Evolutionary conservation across 2,329 filamentous ascomycete genomes (phyloP), one percentile per base, ranked within the genome.

Genomic region (Thelonectria discophora): DNA sequence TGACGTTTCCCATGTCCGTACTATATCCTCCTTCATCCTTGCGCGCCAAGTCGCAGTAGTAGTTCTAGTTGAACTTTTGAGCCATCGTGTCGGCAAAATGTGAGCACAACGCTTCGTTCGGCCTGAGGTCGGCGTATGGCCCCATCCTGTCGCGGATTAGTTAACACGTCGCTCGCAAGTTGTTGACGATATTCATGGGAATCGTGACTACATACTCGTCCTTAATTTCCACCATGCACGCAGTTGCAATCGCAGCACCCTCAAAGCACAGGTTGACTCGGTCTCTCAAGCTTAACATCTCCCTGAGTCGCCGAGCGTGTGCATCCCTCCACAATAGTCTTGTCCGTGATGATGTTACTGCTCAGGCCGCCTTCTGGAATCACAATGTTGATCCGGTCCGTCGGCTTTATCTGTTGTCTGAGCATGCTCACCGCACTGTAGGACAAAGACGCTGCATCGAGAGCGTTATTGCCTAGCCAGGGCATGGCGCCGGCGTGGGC

Each of bases 401-500:
- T 74, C 0, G 82, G 81, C 6, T 72, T 73, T 9, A 82, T 77
- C 67, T 86, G 83, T 72, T 86, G 82, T 3, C 82, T 77, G 27
- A 84, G 69, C 58, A 82, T 76, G 13, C 79, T 75, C 45, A 85
- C 73, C 62, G 76, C 55, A 73, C 74, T 78, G 67, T 79, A 78
- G 0, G 73, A 72, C 7, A 76, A 64, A 1, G 83, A 78, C 10
- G 82, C 68, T 8, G 82, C 82, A 63, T 85, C 82, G 2, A 84
- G 76, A 0, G 82, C 82, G 64, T 85, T 85, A 51, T 79, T 69
- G 3, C 82, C 82, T 17, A 82, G 76, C 81, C 81, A 84, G 0
- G 82, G 82, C 11, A 78, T 78, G 11, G 79, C 77, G 13, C 78
- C 78, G 0, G 82, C 82, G 55, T 85, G 82, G 0, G 82, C 78